phyloP scores from a whole-genome alignment of 2,329 filamentous ascomycete genomes.

The Whalleya microplaca region DNA sequence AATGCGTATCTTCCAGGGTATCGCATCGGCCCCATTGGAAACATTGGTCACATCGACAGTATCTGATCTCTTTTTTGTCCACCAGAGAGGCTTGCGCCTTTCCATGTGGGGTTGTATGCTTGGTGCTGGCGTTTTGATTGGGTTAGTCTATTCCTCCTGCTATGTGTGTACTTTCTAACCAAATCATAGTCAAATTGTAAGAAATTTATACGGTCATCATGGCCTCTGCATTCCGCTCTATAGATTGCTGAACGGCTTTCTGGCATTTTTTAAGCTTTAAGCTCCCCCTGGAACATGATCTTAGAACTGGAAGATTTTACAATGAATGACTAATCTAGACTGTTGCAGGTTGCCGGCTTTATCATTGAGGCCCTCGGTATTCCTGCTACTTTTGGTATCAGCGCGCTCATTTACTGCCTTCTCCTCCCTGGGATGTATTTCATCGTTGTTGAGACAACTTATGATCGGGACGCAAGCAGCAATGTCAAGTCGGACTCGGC shows the following conservation, averaged over 20 bases:
- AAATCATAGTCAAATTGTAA: conserved; percentile 39
- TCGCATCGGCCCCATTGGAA: conserved; percentile 29
- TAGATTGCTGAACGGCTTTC: neutral
- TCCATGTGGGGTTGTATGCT: conserved; percentile 31
- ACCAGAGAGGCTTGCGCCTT: conserved; percentile 28
- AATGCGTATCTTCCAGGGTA: conserved; percentile 32
- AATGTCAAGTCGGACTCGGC: conserved; percentile 3
- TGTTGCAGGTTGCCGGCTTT: conserved; percentile 40
- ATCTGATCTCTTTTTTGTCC: conserved; percentile 31
- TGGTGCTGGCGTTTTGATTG: conserved; percentile 26
- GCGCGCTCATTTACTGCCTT: conserved; percentile 45
- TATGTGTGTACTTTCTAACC: neutral
- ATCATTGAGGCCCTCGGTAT: conserved; percentile 42
- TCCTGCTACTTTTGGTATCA: conserved; percentile 42
- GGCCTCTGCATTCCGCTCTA: neutral
- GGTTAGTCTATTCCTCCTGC: conserved; percentile 2
- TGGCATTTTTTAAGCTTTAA: too few species aligned
- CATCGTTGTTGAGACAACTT: conserved; percentile 49
- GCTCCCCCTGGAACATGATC: neutral
- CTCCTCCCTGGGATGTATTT: conserved; percentile 47
- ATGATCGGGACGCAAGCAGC: conserved; percentile 16
- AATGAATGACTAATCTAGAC: neutral
- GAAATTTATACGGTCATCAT: neutral
- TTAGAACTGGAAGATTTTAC: neutral
- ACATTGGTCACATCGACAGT: conserved; percentile 31